Base-by-base conservation (phyloP, 2,329 filamentous ascomycete genomes). In the Ophiostoma sp. region DNA sequence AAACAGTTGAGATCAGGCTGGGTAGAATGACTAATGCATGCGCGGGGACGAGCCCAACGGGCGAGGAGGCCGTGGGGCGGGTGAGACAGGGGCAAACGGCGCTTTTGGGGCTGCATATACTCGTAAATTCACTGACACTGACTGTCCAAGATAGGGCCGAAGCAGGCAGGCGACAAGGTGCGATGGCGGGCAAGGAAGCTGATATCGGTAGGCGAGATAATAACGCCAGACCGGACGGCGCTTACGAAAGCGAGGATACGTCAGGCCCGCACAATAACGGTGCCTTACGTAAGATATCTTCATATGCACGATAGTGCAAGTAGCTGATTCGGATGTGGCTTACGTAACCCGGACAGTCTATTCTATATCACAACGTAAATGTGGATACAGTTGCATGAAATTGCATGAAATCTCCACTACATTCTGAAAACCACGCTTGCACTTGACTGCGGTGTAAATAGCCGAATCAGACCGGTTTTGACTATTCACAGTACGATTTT, bases 171-270 rank as follows among this genome's bases (percentile, higher is more conserved):
- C 52, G 27, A 11, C 55, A 60, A 60, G 27, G 55, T 18, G 55
- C 55, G 2, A 38, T 40, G 14, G n/a, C 47, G n/a, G 18, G 8
- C n/a, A n/a, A n/a, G n/a, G 27, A 14, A 55, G 49, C n/a, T 55
- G 49, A 12, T 60, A 60, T 60, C 55, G 27, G 27, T 58, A 7
- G 44, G 65, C 40, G 40, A 45, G 18, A 42, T 41, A 47, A 66
- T 66, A 52, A 44, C 42, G 67, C 62, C 49, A 55, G 49, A 55
- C 49, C n/a, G 27, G 64, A 64, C 55, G 65, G 67, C 64, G 64
- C 64, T 66, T 69, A 69, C 55, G 44, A 58, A 18, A 38, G 42
- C 12, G 14, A 52, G 27, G 16, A 49, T 68, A 65, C 41, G 67
- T 68, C 64, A 66, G 42, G 66, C 42, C 27, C 27, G 27, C 18